Evolutionary conservation across 1,139 yeast genomes (phyloP), one percentile per base, ranked within the genome.

Genomic region (Debaryomyces nepalensis): DNA sequence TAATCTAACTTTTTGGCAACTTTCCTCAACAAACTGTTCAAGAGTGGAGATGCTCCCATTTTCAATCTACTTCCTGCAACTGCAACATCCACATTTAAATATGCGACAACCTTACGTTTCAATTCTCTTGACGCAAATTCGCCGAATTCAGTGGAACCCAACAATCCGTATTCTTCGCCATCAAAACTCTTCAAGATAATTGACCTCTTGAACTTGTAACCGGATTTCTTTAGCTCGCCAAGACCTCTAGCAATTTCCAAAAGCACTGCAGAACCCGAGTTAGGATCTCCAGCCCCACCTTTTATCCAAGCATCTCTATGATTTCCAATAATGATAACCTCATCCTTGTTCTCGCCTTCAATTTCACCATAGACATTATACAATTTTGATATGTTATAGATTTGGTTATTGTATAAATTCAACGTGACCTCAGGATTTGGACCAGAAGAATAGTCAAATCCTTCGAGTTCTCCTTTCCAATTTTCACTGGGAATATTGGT

Each of bases 271-370:
- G 73, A 66, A 1, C 78, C 79, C 12, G 75, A 68, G 47, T 72
- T 70, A 8, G 79, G 78, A 48, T 73, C 79, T 8, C 76, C 75
- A 1, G 78, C 79, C 20, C 78, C 78, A 27, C 78, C 78, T 48
- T 70, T 72, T 46, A 86, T 82, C 79, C 79, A 73, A 2, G 78
- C 77, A 51, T 73, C 79, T 45, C 77, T 60, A 53, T 73, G 79
- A 57, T 73, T 73, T 24, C 79, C 79, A 50, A 73, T 63, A 21
- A 73, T 52, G 37, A 73, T 68, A 3, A 66, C 75, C 49, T 73
- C 78, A 42, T 69, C 62, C 26, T 57, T 54, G 34, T 57, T 66
- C 47, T 62, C 66, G 26, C 78, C 79, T 51, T 68, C 66, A 40
- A 72, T 66, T 47, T 70, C 74, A 8, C 77, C 79, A 47, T 72